These are phyloP conservation scores for Vigna radiata DNA, from an alignment of 306 rosid species.

Conservation along the genomic window DNA sequence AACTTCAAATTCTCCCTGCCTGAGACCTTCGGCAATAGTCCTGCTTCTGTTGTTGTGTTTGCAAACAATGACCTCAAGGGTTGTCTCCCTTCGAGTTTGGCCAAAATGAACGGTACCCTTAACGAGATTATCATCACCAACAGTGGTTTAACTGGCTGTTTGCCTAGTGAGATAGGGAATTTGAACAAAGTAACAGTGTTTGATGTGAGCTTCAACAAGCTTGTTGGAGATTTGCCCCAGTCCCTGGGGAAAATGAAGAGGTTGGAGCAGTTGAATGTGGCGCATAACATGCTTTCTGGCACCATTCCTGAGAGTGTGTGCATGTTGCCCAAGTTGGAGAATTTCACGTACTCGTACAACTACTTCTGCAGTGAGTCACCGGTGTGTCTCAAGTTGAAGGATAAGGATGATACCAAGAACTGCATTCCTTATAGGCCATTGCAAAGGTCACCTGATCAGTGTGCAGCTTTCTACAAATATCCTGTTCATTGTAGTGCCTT, in stretches of 20 bases:
- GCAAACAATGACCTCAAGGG: constrained; percentile 72
- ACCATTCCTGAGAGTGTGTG: constrained; percentile 68
- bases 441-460: constrained; percentile 66
- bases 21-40: constrained; percentile 57
- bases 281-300: constrained; percentile 71
- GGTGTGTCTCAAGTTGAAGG: constrained; percentile 59
- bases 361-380: constrained; percentile 67
- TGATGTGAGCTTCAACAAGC: constrained; percentile 67
- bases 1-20: constrained; percentile 66
- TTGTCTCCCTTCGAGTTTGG: constrained; percentile 69
- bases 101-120: constrained; percentile 65
- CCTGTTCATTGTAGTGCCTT: constrained; percentile 64
- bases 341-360: constrained; percentile 75
- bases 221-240: constrained; percentile 78
- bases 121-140: constrained; percentile 66
- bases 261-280: constrained; percentile 79
- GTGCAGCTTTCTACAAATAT: constrained; percentile 57
- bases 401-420: constrained; percentile 64
- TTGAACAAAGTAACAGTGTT: constrained; percentile 67
- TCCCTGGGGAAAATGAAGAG: constrained; percentile 64
- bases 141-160: constrained; percentile 76
- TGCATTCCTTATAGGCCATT: constrained; percentile 73
- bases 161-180: constrained; percentile 64
- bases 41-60: constrained; percentile 74
- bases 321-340: constrained; percentile 70